A percentile compares a stretch with the other conserved stretches of the same genome.
phyloP scores from a whole-genome alignment of 306 rosid species.

The Trifolium subterraneum region DNA sequence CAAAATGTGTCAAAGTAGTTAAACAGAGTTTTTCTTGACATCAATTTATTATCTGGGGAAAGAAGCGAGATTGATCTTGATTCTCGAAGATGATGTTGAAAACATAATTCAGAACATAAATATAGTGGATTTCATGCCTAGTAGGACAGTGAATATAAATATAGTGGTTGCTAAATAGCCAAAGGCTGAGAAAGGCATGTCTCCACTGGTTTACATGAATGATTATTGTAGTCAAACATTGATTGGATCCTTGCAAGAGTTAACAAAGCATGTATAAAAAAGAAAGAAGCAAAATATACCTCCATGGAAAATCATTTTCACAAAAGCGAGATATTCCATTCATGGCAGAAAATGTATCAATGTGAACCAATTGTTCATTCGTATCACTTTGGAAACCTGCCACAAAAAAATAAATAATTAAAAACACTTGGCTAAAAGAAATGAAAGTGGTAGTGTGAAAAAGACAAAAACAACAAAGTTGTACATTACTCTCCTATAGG shows the following conservation, averaged over 20 bases:
- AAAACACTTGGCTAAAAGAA: background rate
- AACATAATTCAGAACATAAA: background rate
- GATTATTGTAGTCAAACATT: constrained; percentile 12
- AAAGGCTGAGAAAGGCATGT: constrained; percentile 25
- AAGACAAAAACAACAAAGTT: constrained; percentile 16
- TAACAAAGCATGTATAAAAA: constrained; percentile 6
- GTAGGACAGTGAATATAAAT: constrained; percentile 3
- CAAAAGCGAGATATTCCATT: constrained; percentile 94
- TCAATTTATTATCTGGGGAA: background rate
- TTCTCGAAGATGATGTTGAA: background rate
- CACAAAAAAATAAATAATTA: constrained; percentile 29
- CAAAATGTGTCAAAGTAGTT: background rate
- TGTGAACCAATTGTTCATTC: constrained; percentile 74
- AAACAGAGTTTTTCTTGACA: background rate
- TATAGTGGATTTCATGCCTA: constrained; percentile 3
- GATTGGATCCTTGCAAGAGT: constrained; percentile 22
- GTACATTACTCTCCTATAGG: constrained; percentile 7
- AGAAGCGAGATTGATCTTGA: background rate
- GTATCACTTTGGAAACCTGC: constrained; percentile 61
- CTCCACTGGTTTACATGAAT: constrained; percentile 5
- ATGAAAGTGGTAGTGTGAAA: background rate
- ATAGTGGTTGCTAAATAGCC: background rate
- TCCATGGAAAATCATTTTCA: constrained; percentile 79
- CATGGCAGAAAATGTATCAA: constrained; percentile 98
- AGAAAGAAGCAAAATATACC: constrained; percentile 55